These are phyloP conservation scores for Ogataea methylovora DNA, from an alignment of 805 yeast species.

Conservation along the genomic window DNA sequence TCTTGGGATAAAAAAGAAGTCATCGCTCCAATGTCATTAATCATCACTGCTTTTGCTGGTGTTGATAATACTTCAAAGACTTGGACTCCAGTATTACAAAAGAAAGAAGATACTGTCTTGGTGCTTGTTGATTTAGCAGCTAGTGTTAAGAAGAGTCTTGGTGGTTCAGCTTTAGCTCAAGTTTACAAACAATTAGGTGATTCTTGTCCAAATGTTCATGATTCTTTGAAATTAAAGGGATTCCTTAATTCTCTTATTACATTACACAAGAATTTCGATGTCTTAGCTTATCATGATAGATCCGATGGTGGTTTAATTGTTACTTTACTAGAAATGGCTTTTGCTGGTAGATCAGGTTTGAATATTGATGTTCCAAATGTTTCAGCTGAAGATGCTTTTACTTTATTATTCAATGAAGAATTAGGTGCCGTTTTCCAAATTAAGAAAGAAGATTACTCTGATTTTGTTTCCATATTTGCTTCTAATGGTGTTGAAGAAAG, in stretches of 20 bases:
- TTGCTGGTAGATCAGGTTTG: constrained; percentile 87
- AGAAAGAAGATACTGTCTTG: constrained; percentile 47
- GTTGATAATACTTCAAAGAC: constrained; percentile 79
- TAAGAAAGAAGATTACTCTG: constrained; percentile 38
- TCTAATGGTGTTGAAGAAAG: constrained; percentile 50
- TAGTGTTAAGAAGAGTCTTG: constrained; percentile 50
- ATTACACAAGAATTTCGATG: constrained; percentile 61
- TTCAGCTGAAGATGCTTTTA: constrained; percentile 29
- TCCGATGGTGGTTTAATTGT: constrained; percentile 94
- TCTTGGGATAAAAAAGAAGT: constrained; percentile 91
- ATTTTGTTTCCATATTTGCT: constrained; percentile 49
- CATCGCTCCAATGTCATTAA: constrained; percentile 88
- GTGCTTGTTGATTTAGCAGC: constrained; percentile 76
- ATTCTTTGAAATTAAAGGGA: constrained; percentile 51
- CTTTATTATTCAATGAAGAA: constrained; percentile 82
- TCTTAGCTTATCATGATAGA: constrained; percentile 88
- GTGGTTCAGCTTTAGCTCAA: constrained; percentile 94
- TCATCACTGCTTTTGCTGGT: constrained; percentile 86
- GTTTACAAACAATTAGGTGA: constrained; percentile 86
- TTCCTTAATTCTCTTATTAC: constrained; percentile 62
- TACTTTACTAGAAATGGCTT: constrained; percentile 90
- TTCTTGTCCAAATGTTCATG: constrained; percentile 75
- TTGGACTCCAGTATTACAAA: constrained; percentile 85
- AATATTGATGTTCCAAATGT: constrained; percentile 37
- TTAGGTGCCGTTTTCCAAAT: constrained; percentile 96